A percentile compares a stretch with the other conserved stretches of the same genome.
These are phyloP conservation scores for Cnidoscolus chayamansa DNA, from an alignment of 441 rosid genomes.

Conservation along the genomic window DNA sequence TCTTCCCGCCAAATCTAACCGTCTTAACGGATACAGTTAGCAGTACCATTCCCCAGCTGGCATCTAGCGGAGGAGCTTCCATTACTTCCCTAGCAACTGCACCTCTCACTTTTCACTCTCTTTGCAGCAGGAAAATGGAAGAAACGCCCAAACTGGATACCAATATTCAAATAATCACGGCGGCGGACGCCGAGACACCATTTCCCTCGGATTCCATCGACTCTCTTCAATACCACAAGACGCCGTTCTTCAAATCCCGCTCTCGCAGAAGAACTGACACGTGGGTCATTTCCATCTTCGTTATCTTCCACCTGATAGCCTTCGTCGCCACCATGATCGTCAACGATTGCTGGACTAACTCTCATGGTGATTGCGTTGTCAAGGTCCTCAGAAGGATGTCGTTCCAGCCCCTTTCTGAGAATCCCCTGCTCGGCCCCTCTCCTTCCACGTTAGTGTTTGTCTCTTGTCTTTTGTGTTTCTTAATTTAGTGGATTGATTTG, in stretches of 20 bases:
- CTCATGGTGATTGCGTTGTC: constrained; percentile 52
- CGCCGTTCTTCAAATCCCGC: constrained; percentile 63
- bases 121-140: constrained; percentile 16
- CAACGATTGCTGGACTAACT: constrained; percentile 56
- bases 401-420: constrained; percentile 81
- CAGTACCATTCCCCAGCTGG: background rate
- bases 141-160: no score
- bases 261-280: constrained; percentile 60
- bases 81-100: background rate
- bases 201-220: constrained; percentile 23
- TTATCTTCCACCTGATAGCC: constrained; percentile 59
- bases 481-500: background rate
- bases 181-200: background rate
- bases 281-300: constrained; percentile 71
- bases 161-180: constrained; percentile 27
- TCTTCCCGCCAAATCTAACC: constrained; percentile 28
- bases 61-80: no score
- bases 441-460: constrained; percentile 59
- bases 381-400: constrained; percentile 45
- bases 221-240: constrained; percentile 25
- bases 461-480: background rate
- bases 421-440: constrained; percentile 81
- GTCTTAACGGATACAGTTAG: background rate
- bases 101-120: background rate
- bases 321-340: constrained; percentile 62